Conservation (phyloP, 140 eudicot genomes). For the Cichorium intybus region DNA sequence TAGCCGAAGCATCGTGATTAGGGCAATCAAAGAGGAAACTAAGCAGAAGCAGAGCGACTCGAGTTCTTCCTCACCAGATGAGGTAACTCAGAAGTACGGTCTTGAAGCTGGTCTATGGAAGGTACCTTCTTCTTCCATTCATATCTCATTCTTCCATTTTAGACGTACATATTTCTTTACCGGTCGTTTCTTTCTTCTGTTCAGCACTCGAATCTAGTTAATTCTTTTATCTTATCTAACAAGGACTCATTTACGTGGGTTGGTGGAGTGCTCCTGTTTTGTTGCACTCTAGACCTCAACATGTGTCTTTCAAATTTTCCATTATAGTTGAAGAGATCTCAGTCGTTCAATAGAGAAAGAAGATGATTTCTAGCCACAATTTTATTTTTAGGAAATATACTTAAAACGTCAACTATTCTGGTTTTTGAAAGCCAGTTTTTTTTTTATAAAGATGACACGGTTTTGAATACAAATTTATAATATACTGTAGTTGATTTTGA, state of each 20-base stretch:
- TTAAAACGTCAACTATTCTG: background rate
- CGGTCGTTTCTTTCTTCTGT: background rate
- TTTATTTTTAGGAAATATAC: background rate
- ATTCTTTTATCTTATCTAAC: background rate
- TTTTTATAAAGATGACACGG: too few species aligned
- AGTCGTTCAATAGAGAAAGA: too few species aligned
- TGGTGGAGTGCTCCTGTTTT: too few species aligned
- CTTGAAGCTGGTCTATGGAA: slow-evolving; percentile 97
- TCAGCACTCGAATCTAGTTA: background rate
- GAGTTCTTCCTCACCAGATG: slow-evolving; percentile 59
- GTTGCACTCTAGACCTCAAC: background rate
- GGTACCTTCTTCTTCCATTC: slow-evolving; percentile 34
- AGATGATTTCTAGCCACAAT: background rate
- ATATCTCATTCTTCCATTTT: background rate
- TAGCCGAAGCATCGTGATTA: slow-evolving; percentile 10
- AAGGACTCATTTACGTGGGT: background rate
- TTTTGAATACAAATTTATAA: too few species aligned
- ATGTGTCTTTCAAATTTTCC: background rate
- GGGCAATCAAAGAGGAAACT: slow-evolving; percentile 73
- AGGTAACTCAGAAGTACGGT: slow-evolving; percentile 70
- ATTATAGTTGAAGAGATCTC: background rate
- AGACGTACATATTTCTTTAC: background rate
- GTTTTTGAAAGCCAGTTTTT: too few species aligned
- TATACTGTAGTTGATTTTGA: too few species aligned
- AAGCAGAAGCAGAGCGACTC: slow-evolving; percentile 32